Evolutionary conservation across 1,284 basidiomycete genomes (phyloP).

Genomic region (Pulchroboletus neoregius): DNA sequence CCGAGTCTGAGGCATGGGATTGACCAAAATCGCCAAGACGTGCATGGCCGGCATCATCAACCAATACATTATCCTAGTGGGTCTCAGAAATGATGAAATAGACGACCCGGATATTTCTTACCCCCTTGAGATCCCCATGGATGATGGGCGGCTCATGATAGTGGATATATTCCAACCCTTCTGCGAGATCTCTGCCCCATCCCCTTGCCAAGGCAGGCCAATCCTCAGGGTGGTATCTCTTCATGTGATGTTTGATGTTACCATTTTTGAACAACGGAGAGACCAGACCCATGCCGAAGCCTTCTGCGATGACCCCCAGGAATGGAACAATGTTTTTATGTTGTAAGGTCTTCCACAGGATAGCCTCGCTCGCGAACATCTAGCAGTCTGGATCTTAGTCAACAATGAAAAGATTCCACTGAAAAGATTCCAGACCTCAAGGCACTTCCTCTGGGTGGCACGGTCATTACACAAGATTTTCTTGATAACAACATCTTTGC

Average conservation of each 20-base stretch:
- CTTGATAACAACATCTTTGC: conserved; percentile 20
- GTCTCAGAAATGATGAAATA: conserved; percentile 4
- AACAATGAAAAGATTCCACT: background rate
- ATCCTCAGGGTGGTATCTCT: conserved; percentile 14
- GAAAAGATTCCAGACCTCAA: conserved; percentile 16
- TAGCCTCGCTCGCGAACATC: conserved; percentile 31
- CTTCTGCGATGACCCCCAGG: conserved; percentile 21
- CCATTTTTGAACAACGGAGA: conserved; percentile 38
- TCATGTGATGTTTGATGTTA: conserved; percentile 30
- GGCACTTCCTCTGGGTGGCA: conserved; percentile 1
- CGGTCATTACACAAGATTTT: conserved; percentile 9
- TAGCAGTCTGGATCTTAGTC: conserved; percentile 6
- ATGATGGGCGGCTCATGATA: conserved; percentile 30
- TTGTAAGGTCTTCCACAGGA: conserved; percentile 27
- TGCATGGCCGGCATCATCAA: conserved; percentile 28
- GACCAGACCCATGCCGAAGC: conserved; percentile 31
- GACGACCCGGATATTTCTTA: conserved; percentile 18
- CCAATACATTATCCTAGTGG: conserved; percentile 34
- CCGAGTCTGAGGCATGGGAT: conserved; percentile 26
- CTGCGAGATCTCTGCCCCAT: conserved; percentile 29
- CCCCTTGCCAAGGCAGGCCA: conserved; percentile 22
- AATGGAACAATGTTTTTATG: conserved; percentile 31
- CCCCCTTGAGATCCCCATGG: conserved; percentile 40
- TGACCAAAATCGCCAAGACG: conserved; percentile 38
- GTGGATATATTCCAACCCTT: conserved; percentile 36